A percentile compares a stretch with the other conserved stretches of the same genome.
Evolutionary conservation across 148 eudicot species (phyloP).

Genomic region (Drosera capensis): DNA sequence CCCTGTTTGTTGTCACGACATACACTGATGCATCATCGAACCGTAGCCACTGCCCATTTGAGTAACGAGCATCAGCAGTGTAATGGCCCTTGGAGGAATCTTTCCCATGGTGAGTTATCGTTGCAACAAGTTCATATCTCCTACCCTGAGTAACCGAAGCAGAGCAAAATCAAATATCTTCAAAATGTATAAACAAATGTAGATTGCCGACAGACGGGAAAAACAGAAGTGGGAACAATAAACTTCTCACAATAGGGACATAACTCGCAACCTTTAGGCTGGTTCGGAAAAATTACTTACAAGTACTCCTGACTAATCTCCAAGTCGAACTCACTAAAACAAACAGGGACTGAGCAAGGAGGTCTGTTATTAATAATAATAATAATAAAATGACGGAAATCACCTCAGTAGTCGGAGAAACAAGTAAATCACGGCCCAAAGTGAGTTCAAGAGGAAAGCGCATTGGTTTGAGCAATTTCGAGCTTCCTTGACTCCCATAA

Average conservation of each 20-base stretch:
- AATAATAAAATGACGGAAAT: constrained; percentile 2
- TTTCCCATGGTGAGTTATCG: constrained; percentile 84
- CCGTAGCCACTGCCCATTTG: constrained; percentile 67
- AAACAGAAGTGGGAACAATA: too few species aligned
- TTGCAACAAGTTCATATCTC: constrained; percentile 74
- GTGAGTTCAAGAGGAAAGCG: constrained; percentile 72
- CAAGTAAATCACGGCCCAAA: constrained; percentile 63
- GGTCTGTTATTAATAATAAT: too few species aligned
- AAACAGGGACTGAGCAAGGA: not conserved
- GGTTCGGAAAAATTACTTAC: too few species aligned
- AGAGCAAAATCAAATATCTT: not conserved
- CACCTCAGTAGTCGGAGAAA: constrained; percentile 58
- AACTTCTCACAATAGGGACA: too few species aligned
- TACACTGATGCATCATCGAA: constrained; percentile 84
- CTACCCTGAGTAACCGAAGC: constrained; percentile 41
- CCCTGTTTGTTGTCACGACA: constrained; percentile 45
- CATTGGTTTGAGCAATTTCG: constrained; percentile 68
- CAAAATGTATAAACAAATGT: not conserved
- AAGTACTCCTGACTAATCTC: too few species aligned
- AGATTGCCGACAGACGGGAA: not conserved
- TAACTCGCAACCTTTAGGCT: too few species aligned
- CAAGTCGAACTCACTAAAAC: not conserved
- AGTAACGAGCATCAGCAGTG: constrained; percentile 70
- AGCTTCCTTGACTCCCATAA: constrained; percentile 83
- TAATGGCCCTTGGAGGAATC: constrained; percentile 95